phyloP scores from a whole-genome alignment of 257 asterid species.

The Solanum microdontum region DNA sequence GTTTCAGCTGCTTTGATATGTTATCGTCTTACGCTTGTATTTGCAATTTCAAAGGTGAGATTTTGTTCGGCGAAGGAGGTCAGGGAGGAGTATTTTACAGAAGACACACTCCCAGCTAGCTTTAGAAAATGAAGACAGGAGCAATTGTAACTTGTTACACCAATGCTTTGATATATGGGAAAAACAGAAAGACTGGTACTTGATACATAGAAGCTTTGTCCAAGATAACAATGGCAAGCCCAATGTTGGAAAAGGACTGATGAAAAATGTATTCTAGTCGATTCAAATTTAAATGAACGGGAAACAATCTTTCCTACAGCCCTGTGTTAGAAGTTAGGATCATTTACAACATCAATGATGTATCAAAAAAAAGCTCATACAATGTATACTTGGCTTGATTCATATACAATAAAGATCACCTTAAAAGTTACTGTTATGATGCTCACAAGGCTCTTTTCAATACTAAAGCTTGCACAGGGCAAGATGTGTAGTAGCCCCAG shows the following conservation, averaged over 20 bases:
- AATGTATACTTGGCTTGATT: not conserved
- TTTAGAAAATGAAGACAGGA: constrained; percentile 26
- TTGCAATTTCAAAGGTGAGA: constrained; percentile 37
- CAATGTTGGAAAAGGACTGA: not conserved
- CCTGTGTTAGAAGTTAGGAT: not conserved
- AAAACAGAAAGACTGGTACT: not conserved
- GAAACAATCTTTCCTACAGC: not conserved
- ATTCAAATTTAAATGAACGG: not conserved
- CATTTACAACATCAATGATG: not conserved
- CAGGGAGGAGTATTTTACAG: constrained; percentile 44
- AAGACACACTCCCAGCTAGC: constrained; percentile 47
- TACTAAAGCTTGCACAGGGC: not conserved
- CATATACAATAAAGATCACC: not conserved
- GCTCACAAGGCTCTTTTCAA: not conserved
- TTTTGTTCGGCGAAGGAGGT: constrained; percentile 61
- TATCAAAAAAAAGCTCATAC: not conserved
- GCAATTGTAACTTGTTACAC: not conserved
- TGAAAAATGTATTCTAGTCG: not conserved
- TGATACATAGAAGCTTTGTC: not conserved
- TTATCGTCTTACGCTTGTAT: not conserved
- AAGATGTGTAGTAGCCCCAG: not conserved
- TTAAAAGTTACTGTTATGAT: not conserved
- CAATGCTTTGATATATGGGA: not conserved
- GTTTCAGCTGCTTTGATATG: not conserved
- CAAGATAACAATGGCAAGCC: not conserved